phyloP scores from a whole-genome alignment of 1,284 basidiomycete genomes.

The Taiwanofungus camphoratus region DNA sequence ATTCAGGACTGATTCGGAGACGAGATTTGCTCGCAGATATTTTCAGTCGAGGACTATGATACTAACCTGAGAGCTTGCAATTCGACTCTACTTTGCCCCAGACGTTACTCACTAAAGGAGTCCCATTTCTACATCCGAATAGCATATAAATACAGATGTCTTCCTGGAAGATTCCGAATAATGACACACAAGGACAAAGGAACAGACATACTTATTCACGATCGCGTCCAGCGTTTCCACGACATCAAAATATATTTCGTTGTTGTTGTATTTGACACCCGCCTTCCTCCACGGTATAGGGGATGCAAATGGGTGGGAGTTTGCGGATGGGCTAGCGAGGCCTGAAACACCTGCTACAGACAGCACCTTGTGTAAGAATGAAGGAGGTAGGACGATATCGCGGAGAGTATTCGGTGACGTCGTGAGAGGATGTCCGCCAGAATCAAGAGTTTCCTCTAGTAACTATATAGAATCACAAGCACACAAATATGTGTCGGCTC shows the following conservation, averaged over 20 bases:
- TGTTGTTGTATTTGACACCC: conserved; percentile 80
- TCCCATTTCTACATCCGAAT: conserved; percentile 55
- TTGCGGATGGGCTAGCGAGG: conserved; percentile 29
- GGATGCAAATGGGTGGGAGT: conserved; percentile 76
- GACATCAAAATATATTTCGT: conserved; percentile 94
- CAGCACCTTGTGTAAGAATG: conserved; percentile 71
- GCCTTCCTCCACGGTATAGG: conserved; percentile 93
- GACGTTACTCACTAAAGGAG: conserved; percentile 65
- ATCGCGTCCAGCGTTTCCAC: conserved; percentile 81
- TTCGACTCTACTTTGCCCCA: conserved; percentile 82
- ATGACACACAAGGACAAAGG: too few species aligned
- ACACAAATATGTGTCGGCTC: background rate
- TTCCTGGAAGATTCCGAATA: too few species aligned
- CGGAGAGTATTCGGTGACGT: conserved; percentile 90
- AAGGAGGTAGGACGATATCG: conserved; percentile 88
- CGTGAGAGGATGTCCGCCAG: conserved; percentile 88
- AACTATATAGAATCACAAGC: conserved; percentile 43
- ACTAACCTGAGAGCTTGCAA: conserved; percentile 70
- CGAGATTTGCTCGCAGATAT: too few species aligned
- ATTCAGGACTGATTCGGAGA: too few species aligned
- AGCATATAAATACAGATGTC: background rate
- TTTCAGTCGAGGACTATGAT: too few species aligned
- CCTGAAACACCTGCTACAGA: conserved; percentile 49
- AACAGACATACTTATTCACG: conserved; percentile 64
- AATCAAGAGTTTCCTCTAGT: conserved; percentile 91